Conservation (phyloP, 2,329 filamentous ascomycete genomes). For the Pyrenophora tritici-repentis region DNA sequence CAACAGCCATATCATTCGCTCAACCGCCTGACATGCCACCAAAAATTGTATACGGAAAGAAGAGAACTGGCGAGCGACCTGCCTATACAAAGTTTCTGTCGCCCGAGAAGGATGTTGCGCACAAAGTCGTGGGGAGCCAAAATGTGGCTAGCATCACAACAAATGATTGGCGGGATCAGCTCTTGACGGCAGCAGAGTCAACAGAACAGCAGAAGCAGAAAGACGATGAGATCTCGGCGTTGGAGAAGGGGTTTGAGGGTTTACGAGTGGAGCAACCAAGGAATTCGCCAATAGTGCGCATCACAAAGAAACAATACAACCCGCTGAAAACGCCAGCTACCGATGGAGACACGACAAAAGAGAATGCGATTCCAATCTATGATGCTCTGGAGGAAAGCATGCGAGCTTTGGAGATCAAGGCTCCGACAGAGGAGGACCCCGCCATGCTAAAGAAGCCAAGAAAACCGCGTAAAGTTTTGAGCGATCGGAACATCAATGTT, state of each 20-base stretch:
- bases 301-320: constrained; percentile 13
- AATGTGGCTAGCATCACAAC: constrained; percentile 4
- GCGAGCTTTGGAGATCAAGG: constrained; percentile 7
- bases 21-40: constrained; percentile 23
- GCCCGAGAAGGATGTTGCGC: constrained; percentile 30
- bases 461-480: constrained; percentile 13
- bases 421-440: not conserved
- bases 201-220: constrained; percentile 1
- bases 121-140: not conserved
- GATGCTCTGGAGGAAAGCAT: constrained; percentile 9
- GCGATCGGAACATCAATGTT: constrained; percentile 18
- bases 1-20: constrained; percentile 4
- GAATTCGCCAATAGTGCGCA: constrained; percentile 5
- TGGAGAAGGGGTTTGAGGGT: constrained; percentile 10
- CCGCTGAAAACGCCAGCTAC: constrained; percentile 5
- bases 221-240: not conserved
- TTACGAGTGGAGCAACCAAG: constrained; percentile 12
- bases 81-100: constrained; percentile 36
- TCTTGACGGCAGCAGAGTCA: constrained; percentile 7
- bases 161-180: constrained; percentile 8
- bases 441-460: constrained; percentile 8
- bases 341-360: constrained; percentile 6
- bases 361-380: constrained; percentile 6
- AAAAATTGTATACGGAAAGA: constrained; percentile 33
- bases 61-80: constrained; percentile 31